Percentiles rank a stretch among this genome's conserved stretches.
Conservation (phyloP, 2,329 filamentous ascomycete genomes). For the Pseudomassariella vexata region DNA sequence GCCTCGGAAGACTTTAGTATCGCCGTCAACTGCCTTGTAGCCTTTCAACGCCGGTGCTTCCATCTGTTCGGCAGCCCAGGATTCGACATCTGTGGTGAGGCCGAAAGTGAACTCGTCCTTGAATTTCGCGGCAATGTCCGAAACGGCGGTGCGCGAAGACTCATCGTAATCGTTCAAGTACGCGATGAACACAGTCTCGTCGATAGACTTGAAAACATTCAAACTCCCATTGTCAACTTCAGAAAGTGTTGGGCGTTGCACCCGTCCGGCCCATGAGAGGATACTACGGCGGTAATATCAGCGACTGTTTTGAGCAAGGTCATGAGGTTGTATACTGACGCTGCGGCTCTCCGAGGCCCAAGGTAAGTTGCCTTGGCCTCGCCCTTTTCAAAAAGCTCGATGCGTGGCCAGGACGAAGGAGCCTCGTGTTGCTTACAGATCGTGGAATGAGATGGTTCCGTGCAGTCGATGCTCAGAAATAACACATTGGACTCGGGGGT, state of each 20-base stretch:
- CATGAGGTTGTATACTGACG: slow-evolving; percentile 9
- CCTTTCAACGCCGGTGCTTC: slow-evolving; percentile 19
- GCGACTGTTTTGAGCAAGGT: too few relatives aligned
- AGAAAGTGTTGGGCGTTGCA: slow-evolving; percentile 18
- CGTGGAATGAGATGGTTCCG: slow-evolving; percentile 2
- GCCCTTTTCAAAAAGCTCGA: slow-evolving; percentile 12
- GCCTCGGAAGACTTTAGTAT: slow-evolving; percentile 12
- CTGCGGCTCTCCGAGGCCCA: slow-evolving; percentile 16
- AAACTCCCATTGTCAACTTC: slow-evolving; percentile 14
- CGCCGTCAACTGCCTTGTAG: slow-evolving; percentile 23
- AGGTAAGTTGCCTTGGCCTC: slow-evolving; percentile 11
- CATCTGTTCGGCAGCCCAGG: slow-evolving; percentile 10
- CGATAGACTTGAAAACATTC: slow-evolving; percentile 19
- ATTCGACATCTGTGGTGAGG: slow-evolving; percentile 11
- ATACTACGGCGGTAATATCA: slow-evolving; percentile 9
- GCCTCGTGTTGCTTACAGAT: slow-evolving; percentile 10
- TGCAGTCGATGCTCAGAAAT: slow-evolving; percentile 16
- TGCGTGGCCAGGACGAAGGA: slow-evolving; percentile 6
- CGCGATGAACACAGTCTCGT: slow-evolving; percentile 26
- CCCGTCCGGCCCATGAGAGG: slow-evolving; percentile 17
- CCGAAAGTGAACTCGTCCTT: slow-evolving; percentile 29
- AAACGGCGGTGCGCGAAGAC: slow-evolving; percentile 13
- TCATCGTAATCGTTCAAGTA: slow-evolving; percentile 17
- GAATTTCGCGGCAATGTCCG: slow-evolving; percentile 19
- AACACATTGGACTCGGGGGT: slow-evolving; percentile 7